Evolutionary conservation across 371 early-diverging fungal species (phyloP), one percentile per base, ranked within the genome.

Genomic region (Capillidium heterosporum): DNA sequence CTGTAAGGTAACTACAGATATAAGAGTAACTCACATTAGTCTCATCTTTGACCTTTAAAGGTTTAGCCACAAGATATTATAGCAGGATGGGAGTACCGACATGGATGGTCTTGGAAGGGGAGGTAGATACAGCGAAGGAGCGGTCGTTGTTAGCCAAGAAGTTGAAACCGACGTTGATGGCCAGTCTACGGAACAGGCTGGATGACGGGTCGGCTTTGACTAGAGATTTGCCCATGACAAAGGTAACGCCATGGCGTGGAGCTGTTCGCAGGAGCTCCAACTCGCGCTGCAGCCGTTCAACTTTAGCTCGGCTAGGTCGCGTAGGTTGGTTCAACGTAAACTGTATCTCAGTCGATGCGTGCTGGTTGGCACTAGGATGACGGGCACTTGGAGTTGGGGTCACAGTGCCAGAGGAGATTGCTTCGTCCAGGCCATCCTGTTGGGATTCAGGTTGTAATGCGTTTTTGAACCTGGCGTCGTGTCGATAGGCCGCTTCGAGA

Each of bases 101-200:
- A 26, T 55, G 55, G 27, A 55, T 42, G 24, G 55, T 55, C 27
- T 55, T 55, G n/a, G 39, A 21, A 4, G 43, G 42, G 2, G 55
- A 19, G 4, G 55, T 55, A 13, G n/a, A 7, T 17, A 55, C 10
- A 23, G 19, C 13, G 27, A 55, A 55, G 21, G 55, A 40, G 23
- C 55, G 40, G 27, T 55, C 55, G 19, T 55, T 55, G 43, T 55
- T 55, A 29, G 55, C n/a, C 28, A 55, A 27, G 43, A 55, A 55
- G 23, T 43, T 39, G 28, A 24, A 55, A 26, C 17, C 43, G 10
- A 35, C 31, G 24, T 42, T n/a, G 8, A 55, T 10, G 4, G 43
- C 55, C 2, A 39, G 26, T 44, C 27, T 40, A 4, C 43, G 2
- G 11, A 42, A 55, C 15, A 40, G 15, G n/a, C 13, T 15, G 17